Evolutionary conservation across 148 eudicot species (phyloP), one percentile per base, ranked within the genome.

Genomic region (Dysphania ambrosioides): DNA sequence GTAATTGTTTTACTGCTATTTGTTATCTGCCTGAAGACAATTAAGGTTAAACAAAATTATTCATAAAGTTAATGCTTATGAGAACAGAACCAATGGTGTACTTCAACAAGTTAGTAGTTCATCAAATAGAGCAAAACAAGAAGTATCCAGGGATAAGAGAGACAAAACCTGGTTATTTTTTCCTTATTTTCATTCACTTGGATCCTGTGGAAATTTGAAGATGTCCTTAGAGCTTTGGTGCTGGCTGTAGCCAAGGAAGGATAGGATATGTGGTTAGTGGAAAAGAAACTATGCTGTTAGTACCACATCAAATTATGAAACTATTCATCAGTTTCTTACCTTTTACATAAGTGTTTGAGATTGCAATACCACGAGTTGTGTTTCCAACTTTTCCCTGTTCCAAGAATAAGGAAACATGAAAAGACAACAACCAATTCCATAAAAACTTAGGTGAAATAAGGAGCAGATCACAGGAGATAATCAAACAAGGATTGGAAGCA

Each of bases 1-100:
- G 85, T 78, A 31, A 70, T 75, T 62, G 82, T 81, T 53, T 62
- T 68, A 80, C 34, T 77, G 55, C 44, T 76, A 81, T 83, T 84
- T 53, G 73, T 56, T 75, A 60, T 66, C 74, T 72, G 79, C 86
- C 91, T 88, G 70, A 35, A 16, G 15, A 36, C 38, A 79, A 57
- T 47, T 19, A 65, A 60, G 75, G 70, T n/a, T 35, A 40, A 47
- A 18, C n/a, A 29, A 26, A 21, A 72, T 67, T 21, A 60, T 15
- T 35, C 32, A 26, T 34, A 32, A 58, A 63, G 55, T 7, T 49
- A 42, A 35, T 56, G 49, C 47, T 18, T 21, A 26, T 47, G 44
- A 42, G 41, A 72, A 67, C 8, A 58, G n/a, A 75, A 78, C 5
- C 56, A 1, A 5, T 21, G 23, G 12, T 34, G 16, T 19, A 53